Evolutionary conservation across 768 basidiomycete genomes (phyloP).

Genomic region (Ramaria rubella): DNA sequence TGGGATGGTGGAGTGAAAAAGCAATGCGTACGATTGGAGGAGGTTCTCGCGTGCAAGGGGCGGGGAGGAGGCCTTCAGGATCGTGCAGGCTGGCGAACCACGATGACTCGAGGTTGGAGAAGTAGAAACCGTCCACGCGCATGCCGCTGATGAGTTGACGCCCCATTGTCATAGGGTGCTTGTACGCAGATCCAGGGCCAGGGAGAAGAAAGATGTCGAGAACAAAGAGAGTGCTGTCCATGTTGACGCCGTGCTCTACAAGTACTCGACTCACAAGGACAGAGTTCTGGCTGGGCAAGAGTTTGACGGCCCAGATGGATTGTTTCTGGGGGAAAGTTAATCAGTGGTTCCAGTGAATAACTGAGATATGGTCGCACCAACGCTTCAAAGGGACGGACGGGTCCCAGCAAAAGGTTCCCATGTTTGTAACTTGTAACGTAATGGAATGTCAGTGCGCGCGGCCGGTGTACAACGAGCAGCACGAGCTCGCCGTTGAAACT

Average conservation of each 20-base stretch:
- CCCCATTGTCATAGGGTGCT: background rate
- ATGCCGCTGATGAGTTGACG: background rate
- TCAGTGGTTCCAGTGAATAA: background rate
- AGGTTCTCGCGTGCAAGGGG: background rate
- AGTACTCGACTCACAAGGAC: slow-evolving; percentile 6
- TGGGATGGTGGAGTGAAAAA: background rate
- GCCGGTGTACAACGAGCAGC: slow-evolving; percentile 4
- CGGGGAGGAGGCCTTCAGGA: background rate
- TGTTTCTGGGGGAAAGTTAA: background rate
- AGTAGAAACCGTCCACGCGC: slow-evolving; percentile 4
- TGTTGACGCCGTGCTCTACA: background rate
- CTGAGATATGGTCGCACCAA: background rate
- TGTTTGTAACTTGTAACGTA: background rate
- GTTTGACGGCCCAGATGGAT: slow-evolving; percentile 6
- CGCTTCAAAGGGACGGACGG: background rate
- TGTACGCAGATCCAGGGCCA: background rate
- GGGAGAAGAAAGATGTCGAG: slow-evolving; percentile 4
- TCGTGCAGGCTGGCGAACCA: slow-evolving; percentile 2
- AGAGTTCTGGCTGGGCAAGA: background rate
- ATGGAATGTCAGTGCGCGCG: background rate
- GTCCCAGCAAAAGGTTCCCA: background rate
- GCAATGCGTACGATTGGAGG: background rate
- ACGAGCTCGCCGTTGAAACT: background rate
- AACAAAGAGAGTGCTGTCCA: background rate
- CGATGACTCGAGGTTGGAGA: background rate